Percentiles rank a stretch among this genome's conserved stretches.
These are phyloP conservation scores for Dactylorhiza incarnata DNA, from an alignment of 106 monocot genomes.

Conservation along the genomic window DNA sequence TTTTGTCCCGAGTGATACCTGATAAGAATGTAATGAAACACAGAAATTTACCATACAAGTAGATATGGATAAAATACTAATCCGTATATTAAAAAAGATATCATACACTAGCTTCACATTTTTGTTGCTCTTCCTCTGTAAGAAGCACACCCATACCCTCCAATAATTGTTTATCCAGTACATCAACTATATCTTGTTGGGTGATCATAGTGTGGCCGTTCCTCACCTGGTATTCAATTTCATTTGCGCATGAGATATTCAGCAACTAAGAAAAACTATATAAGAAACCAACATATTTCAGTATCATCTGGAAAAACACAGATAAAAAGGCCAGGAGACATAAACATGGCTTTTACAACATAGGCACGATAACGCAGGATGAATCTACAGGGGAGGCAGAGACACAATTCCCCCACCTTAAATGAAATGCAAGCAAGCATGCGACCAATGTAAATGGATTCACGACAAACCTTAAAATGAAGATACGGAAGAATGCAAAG, in stretches of 20 bases:
- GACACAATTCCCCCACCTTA: too few relatives aligned
- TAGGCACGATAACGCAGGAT: too few relatives aligned
- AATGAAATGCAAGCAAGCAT: too few relatives aligned
- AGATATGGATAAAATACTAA: neutral
- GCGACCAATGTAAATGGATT: too few relatives aligned
- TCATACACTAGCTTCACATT: conserved; percentile 71
- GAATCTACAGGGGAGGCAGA: too few relatives aligned
- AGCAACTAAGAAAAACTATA: conserved; percentile 2
- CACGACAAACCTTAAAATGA: too few relatives aligned
- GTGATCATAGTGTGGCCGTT: conserved; percentile 64
- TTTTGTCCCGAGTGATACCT: conserved; percentile 69
- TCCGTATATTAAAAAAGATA: neutral
- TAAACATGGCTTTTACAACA: neutral
- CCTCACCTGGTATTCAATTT: conserved; percentile 44
- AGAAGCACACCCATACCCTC: conserved; percentile 93
- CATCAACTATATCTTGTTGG: conserved; percentile 77
- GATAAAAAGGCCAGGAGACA: neutral
- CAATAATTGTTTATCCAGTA: conserved; percentile 77
- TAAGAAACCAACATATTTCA: neutral
- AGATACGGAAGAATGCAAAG: too few relatives aligned
- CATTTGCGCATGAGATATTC: neutral
- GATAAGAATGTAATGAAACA: conserved; percentile 10
- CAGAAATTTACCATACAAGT: neutral
- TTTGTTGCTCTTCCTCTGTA: conserved; percentile 90
- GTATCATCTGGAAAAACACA: neutral